Base-by-base conservation (phyloP, 1,284 basidiomycete species). In the Austropuccinia psidii region DNA sequence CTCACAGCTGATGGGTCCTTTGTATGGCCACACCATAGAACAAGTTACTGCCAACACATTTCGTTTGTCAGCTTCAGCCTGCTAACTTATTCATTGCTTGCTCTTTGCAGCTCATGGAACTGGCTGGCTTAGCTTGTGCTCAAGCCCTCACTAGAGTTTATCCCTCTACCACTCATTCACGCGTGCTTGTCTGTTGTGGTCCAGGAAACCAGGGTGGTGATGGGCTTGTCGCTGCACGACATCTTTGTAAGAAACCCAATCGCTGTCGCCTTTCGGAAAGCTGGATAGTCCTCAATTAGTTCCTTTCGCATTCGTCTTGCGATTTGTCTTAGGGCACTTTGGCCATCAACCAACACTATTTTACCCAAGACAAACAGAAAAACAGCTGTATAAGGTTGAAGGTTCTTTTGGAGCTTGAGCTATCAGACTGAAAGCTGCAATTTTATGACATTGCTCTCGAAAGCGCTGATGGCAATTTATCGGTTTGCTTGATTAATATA, bases 51-150 rank as follows among this genome's bases (percentile, higher is more conserved):
- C 24, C 24, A 11, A 45, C 13, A 35, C 31, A 24, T 21, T 29
- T 11, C 19, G 17, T 45, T 9, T 24, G 3, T 13, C 24, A 41
- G 4, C 2, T 27, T 29, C n/a, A 13, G 7, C 27, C n/a, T 39
- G 2, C 27, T 62, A 2, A 47, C 5, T n/a, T n/a, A n/a, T n/a
- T n/a, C 41, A 45, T n/a, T 8, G 9, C 49, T n/a, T 33, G n/a
- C 33, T 35, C 29, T 27, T n/a, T 1, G 39, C 3, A 96, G 90
- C 83, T 99, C 33, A 98, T 98, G 94, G 95, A 99, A 80, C 86
- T 99, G 2, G 96, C 96, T n/a, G 96, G 96, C 0, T 83, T 98
- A 17, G 89, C 95, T 0, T 97, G 95, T 79, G 96, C 96, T 0
- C 91, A 95, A 81, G 87, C 90, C 0, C 83, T 98, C 0, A 88